These are phyloP conservation scores for Persicaria maculosa DNA, from an alignment of 148 eudicot genomes.

Conservation along the genomic window DNA sequence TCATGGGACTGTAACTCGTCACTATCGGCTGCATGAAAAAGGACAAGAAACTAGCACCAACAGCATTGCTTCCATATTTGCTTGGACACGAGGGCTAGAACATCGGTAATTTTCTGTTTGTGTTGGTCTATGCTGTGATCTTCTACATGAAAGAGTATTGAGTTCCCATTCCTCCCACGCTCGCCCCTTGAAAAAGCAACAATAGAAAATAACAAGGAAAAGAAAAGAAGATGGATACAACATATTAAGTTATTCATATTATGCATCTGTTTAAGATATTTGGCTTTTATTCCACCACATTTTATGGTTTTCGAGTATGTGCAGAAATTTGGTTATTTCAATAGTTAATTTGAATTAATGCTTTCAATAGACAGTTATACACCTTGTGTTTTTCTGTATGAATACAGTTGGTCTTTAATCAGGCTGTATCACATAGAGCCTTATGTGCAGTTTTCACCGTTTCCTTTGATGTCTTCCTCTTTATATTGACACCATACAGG, in stretches of 20 bases:
- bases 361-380: background rate
- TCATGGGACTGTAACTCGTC: slow-evolving; percentile 76
- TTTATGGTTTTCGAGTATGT: background rate
- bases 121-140: slow-evolving; percentile 1
- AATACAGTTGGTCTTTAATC: background rate
- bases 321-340: background rate
- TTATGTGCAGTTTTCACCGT: background rate
- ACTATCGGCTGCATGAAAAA: slow-evolving; percentile 51
- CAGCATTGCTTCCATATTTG: slow-evolving; percentile 74
- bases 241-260: background rate
- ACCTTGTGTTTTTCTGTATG: background rate
- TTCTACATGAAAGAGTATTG: background rate
- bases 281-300: background rate
- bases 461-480: background rate
- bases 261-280: background rate
- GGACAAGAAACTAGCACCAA: slow-evolving; percentile 81
- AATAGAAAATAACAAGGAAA: background rate
- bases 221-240: background rate
- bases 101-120: slow-evolving; percentile 36
- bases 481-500: slow-evolving; percentile 20
- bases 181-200: background rate
- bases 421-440: background rate
- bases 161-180: background rate
- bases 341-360: too few relatives aligned
- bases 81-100: slow-evolving; percentile 70